Conservation (phyloP, 140 eudicot genomes). For the Anethum foeniculum region DNA sequence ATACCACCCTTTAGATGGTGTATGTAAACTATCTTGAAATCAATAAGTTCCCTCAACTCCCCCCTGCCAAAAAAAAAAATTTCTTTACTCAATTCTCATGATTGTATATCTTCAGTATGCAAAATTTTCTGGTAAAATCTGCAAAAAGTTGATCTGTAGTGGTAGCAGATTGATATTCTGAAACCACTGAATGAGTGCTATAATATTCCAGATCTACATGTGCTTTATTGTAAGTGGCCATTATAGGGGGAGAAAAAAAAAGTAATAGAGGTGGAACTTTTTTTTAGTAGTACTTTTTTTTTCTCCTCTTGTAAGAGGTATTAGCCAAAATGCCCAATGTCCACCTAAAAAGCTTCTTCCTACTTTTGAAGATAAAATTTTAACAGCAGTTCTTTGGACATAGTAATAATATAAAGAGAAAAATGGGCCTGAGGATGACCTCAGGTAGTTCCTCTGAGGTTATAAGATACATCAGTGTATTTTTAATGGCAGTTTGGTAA, state of each 20-base stretch:
- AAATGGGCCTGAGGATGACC: no score
- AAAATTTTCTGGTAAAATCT: background rate
- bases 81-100: background rate
- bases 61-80: background rate
- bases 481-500: no score
- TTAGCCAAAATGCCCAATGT: background rate
- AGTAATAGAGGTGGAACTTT: no score
- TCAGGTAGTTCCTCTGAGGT: no score
- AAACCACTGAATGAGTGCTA: background rate
- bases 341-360: background rate
- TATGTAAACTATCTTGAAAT: constrained; percentile 23
- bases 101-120: background rate
- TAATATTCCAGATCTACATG: background rate
- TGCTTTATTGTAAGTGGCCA: background rate
- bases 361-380: background rate
- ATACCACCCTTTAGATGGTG: constrained; percentile 63
- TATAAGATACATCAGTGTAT: no score
- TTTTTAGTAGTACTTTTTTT: no score
- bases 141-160: background rate
- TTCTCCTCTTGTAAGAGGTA: no score
- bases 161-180: background rate
- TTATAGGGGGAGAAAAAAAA: no score
- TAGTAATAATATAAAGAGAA: background rate
- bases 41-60: background rate
- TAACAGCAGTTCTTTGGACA: background rate